These are phyloP conservation scores for Populus tremula DNA, from an alignment of 345 rosid genomes.

Conservation along the genomic window DNA sequence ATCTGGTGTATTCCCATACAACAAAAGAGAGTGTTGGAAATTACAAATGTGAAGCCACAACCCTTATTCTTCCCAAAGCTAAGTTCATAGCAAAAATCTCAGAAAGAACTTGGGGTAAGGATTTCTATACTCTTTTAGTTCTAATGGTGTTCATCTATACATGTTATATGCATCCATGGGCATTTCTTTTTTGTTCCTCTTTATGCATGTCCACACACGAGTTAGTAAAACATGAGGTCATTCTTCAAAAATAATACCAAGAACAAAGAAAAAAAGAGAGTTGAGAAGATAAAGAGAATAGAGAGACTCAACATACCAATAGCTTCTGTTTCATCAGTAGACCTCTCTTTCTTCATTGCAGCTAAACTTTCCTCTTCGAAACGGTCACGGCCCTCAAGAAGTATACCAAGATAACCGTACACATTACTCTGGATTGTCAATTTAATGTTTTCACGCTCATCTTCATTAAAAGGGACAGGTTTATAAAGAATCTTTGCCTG, in stretches of 20 bases:
- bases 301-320: slow-evolving; percentile 31
- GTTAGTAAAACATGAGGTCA: not conserved
- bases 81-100: not conserved
- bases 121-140: not conserved
- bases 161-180: too few relatives aligned
- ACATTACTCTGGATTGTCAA: slow-evolving; percentile 80
- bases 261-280: not conserved
- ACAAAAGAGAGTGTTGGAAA: not conserved
- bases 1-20: not conserved
- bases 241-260: not conserved
- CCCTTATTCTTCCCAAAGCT: not conserved
- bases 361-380: slow-evolving; percentile 83
- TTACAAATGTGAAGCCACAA: not conserved
- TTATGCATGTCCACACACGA: not conserved
- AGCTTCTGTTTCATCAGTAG: slow-evolving; percentile 27
- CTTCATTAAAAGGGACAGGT: slow-evolving; percentile 71
- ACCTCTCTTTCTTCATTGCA: slow-evolving; percentile 33
- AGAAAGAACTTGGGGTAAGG: not conserved
- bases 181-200: not conserved
- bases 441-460: slow-evolving; percentile 81
- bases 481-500: slow-evolving; percentile 98
- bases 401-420: slow-evolving; percentile 86
- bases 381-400: slow-evolving; percentile 94
- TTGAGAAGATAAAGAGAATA: slow-evolving; percentile 5
- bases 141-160: too few relatives aligned